Evolutionary conservation across 768 basidiomycete species (phyloP), one percentile per base, ranked within the genome.

Genomic region (Rhodosporidiobolus odoratus): DNA sequence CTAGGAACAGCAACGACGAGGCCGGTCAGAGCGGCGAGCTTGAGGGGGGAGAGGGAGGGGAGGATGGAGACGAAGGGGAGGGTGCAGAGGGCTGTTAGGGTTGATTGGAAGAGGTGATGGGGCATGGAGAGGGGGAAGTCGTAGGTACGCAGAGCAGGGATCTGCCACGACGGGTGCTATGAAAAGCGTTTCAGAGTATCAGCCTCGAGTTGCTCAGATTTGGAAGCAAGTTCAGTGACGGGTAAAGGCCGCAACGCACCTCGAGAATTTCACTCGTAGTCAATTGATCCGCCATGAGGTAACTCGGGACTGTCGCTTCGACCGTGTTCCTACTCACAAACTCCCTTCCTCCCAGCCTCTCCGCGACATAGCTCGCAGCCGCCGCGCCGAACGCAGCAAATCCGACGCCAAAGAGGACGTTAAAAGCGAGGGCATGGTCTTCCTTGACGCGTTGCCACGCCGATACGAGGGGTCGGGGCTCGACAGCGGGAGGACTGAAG

Each of bases 251-350:
- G 23, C 10, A 3, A 59, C 71, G 34, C 47, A 72, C 71, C 37
- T 57, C 58, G 64, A 73, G 65, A 50, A 73, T 62, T 41, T 73
- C 60, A 19, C 35, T 32, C 9, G 60, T 37, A 37, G 72, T 69
- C 19, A 73, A n/a, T 45, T 69, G 65, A n/a, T 69, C 64, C 27
- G 27, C 25, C 12, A 65, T 9, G 13, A 66, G 27, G 50, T 66
- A 68, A 4, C 63, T 62, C 30, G 72, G 72, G 3, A 73, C 56
- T 7, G 48, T 52, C 43, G 48, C 27, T 25, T 73, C 72, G 30
- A 58, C 53, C 15, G 54, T 52, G 43, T 66, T 66, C 21, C 50
- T 32, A 50, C 34, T 34, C 43, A 69, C 43, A n/a, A 66, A 73
- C n/a, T 15, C 50, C 15, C 43, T 34, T 5, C 66, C 67, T 16